Base-by-base conservation (phyloP, 2,329 filamentous ascomycete species). In the Cadophora sp. region DNA sequence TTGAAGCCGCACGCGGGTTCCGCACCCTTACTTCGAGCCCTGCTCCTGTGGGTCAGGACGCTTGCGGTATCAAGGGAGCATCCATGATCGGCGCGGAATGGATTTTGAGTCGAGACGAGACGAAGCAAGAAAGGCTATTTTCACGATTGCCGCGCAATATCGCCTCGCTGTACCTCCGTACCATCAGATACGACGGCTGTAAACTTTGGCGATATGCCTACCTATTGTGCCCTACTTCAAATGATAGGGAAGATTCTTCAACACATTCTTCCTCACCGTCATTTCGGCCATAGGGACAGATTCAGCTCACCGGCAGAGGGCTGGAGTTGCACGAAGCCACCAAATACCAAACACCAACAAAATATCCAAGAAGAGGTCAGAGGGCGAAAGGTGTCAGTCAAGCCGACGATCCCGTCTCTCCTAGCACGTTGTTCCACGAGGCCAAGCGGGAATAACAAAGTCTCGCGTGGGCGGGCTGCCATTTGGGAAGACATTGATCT, bases 371-470 rank as follows among this genome's bases (percentile, higher is more conserved):
- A 19, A 29, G 19, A 29, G 14, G 8, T 1, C 4, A 26, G 22
- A 51, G 27, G 40, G 40, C 12, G 2, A 14, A 43, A 53, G 26
- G 50, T 14, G 26, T 29, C 24, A 27, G 14, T 19, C 24, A 29
- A 14, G 7, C 14, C 12, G 24, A 27, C 50, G 8, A 53, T 53
- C 50, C 24, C 26, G 50, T 53, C 24, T 16, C 26, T 27, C 9
- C 50, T 53, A 14, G 50, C 50, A 53, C 50, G 50, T 53, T 53
- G 50, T 53, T 53, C 50, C 50, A 53, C 50, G 50, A 53, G 50
- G 50, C 50, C 50, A 53, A 53, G 24, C 50, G 24, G 26, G 50
- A 53, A 53, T 53, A 53, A 53, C 24, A 53, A 53, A 53, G 2
- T 51, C 0, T 27, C 22, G 24, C 50, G 50, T 24, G 50, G 24